phyloP scores from a whole-genome alignment of 2,329 filamentous ascomycete species.

The Fusarium pseudoanthophilum region DNA sequence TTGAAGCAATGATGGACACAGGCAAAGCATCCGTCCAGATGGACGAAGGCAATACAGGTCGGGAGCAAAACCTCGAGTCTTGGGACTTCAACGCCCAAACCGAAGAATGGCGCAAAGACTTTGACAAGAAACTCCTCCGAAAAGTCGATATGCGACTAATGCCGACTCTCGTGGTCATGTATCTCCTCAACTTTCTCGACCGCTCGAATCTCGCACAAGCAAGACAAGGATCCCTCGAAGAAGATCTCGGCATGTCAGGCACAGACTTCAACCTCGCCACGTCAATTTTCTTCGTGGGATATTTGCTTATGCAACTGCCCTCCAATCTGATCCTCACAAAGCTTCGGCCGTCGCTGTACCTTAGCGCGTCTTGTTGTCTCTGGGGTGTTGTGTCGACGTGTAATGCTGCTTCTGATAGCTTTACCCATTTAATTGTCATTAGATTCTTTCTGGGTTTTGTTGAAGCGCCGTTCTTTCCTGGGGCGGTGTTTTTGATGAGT shows the following conservation, averaged over 20 bases:
- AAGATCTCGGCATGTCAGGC: conserved; percentile 63
- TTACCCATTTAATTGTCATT: conserved; percentile 55
- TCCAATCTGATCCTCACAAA: conserved; percentile 68
- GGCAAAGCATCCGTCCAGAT: conserved; percentile 25
- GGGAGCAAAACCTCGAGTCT: conserved; percentile 11
- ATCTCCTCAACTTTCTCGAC: conserved; percentile 66
- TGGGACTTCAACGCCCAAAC: conserved; percentile 29
- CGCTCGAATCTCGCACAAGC: conserved; percentile 65
- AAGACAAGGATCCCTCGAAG: conserved; percentile 62
- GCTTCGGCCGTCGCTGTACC: conserved; percentile 63
- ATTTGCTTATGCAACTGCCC: conserved; percentile 70
- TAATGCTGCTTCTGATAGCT: conserved; percentile 59
- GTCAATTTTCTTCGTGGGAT: conserved; percentile 70
- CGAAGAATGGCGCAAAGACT: conserved; percentile 29
- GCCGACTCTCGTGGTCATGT: conserved; percentile 65
- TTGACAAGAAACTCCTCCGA: conserved; percentile 53
- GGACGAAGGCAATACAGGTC: conserved; percentile 16
- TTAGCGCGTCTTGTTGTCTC: conserved; percentile 58
- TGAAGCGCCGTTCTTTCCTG: conserved; percentile 64
- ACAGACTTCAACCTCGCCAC: conserved; percentile 69
- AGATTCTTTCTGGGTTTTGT: conserved; percentile 57
- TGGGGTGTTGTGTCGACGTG: conserved; percentile 56
- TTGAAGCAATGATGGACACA: conserved; percentile 6
- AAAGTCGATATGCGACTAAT: conserved; percentile 64
- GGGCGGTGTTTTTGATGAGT: conserved; percentile 59